Evolutionary conservation across 148 eudicot species (phyloP), one percentile per base, ranked within the genome.

Genomic region (Arbutus unedo): DNA sequence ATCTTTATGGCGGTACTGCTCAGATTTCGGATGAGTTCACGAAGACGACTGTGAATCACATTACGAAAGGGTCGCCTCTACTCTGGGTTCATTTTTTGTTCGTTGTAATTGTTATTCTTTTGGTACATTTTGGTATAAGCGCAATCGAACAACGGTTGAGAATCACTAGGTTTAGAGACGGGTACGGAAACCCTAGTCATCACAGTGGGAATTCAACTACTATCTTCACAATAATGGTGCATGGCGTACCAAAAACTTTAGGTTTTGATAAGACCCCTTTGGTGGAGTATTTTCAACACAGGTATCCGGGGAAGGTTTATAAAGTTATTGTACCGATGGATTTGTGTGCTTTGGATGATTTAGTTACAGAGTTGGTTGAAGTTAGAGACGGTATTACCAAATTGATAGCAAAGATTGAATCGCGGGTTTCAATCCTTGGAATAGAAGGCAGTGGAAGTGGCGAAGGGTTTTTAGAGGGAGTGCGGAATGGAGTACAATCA

Each of bases 321-420:
- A 88, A 78, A 81, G 91, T 96, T 18, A 88, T 96, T 60, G 92
- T 96, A 78, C 99, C 99, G 1, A 86, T 96, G 94, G 99, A 96
- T 89, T 90, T 96, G 87, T 92, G 95, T 76, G 90, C 93, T 41
- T 86, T 96, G 82, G 98, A 96, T 82, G 97, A 94, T 25, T 89
- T 93, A 67, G 98, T 86, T 8, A 88, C 94, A 56, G 95, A 94
- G 48, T 83, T 96, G 88, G 92, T 96, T 4, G 88, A 84, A 87
- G 97, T 91, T 82, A 90, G 97, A 83, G 95, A 96, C 76, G 90
- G 90, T 31, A 91, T 96, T 76, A 81, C 93, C 1, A 91, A 89
- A 84, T 74, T 96, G 82, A 92, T 92, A 13, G 89, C 83, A 0
- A 96, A 87, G 53, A 94, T 96, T 80, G 98, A 94, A 82, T 86